Evolutionary conservation across 306 rosid genomes (phyloP).

Genomic region (Vigna reflexopilosa): DNA sequence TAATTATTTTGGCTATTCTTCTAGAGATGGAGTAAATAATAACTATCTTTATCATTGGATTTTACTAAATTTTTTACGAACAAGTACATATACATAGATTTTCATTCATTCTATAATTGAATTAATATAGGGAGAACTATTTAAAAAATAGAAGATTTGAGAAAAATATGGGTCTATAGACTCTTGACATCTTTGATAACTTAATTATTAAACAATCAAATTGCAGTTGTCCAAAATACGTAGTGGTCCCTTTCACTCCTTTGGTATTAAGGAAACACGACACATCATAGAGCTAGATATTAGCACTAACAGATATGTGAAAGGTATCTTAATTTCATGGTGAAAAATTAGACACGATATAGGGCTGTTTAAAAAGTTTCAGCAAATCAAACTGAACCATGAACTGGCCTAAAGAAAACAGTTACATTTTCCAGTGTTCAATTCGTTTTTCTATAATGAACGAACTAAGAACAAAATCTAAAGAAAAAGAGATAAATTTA

Average conservation of each 20-base stretch:
- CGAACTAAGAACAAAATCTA: neutral
- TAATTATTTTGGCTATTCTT: neutral
- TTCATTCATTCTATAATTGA: neutral
- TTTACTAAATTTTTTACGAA: neutral
- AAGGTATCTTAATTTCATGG: neutral
- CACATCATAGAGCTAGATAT: neutral
- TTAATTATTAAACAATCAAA: constrained; percentile 11
- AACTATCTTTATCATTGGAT: neutral
- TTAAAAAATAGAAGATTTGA: neutral
- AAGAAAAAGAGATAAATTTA: neutral
- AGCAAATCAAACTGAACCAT: neutral
- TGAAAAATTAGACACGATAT: constrained; percentile 1
- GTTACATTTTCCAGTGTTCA: too few species aligned
- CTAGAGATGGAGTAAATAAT: too few species aligned
- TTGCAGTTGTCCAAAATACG: too few species aligned
- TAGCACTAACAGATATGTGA: neutral
- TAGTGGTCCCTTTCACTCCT: neutral
- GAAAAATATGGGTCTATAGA: neutral
- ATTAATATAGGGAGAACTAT: neutral
- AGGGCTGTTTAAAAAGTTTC: neutral
- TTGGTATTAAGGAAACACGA: neutral
- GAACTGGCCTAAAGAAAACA: neutral
- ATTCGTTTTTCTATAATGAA: too few species aligned
- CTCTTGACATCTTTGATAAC: neutral
- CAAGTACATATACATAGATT: too few species aligned